phyloP scores from a whole-genome alignment of 2,329 filamentous ascomycete species.

The Fusarium incarnatum region DNA sequence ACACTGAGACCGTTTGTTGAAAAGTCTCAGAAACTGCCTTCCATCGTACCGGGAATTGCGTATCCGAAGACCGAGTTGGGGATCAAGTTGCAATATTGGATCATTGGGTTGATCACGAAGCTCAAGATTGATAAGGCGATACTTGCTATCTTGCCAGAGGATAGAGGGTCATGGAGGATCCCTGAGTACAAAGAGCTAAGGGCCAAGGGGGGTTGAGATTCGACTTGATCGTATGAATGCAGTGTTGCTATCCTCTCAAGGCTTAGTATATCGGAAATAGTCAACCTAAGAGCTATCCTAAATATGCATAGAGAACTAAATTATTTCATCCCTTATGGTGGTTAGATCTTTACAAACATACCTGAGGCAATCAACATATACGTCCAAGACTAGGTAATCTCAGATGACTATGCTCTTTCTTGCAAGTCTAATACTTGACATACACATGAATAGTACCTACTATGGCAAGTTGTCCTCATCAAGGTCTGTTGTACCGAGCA shows the following conservation, averaged over 20 bases:
- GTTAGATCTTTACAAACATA: too few species aligned
- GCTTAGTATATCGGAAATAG: too few species aligned
- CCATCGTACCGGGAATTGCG: slow-evolving; percentile 43
- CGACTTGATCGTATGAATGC: too few species aligned
- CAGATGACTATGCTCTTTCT: too few species aligned
- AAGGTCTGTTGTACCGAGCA: too few species aligned
- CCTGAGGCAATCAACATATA: too few species aligned
- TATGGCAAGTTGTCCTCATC: too few species aligned
- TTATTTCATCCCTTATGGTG: too few species aligned
- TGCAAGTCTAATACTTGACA: too few species aligned
- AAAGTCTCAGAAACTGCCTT: slow-evolving; percentile 52
- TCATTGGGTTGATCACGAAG: slow-evolving; percentile 23
- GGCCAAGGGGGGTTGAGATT: neutral
- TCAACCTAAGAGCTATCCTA: too few species aligned
- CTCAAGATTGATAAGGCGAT: slow-evolving; percentile 30
- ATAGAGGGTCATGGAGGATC: slow-evolving; percentile 26
- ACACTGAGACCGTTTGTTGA: slow-evolving; percentile 56
- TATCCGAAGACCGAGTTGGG: slow-evolving; percentile 47
- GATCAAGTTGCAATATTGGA: slow-evolving; percentile 39
- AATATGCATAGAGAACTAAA: neutral
- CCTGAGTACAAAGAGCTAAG: slow-evolving; percentile 17
- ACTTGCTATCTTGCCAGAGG: slow-evolving; percentile 25
- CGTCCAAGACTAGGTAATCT: too few species aligned
- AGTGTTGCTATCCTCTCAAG: neutral
- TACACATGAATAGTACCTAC: too few species aligned